Evolutionary conservation across 441 rosid genomes (phyloP).

Genomic region (Sinapis alba): DNA sequence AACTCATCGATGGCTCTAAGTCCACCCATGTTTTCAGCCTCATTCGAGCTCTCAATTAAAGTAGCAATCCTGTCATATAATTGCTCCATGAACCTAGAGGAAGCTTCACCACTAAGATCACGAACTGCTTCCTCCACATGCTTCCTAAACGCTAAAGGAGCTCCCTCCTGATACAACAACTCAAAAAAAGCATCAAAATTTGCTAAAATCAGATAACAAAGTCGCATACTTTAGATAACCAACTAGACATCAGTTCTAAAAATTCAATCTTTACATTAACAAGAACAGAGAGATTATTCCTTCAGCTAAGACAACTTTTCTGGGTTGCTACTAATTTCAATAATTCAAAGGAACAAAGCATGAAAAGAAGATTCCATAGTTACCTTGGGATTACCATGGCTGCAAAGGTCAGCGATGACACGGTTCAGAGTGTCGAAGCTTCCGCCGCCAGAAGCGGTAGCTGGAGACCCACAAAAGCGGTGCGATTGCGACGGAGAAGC

Average conservation of each 20-base stretch:
- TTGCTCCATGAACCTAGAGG: constrained; percentile 88
- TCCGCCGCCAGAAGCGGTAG: constrained; percentile 61
- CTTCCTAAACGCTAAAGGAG: constrained; percentile 76
- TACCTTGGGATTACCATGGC: constrained; percentile 86
- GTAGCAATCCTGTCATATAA: constrained; percentile 71
- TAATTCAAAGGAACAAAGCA: not conserved
- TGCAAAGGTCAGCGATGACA: constrained; percentile 84
- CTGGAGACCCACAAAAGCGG: constrained; percentile 63
- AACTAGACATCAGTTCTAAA: not conserved
- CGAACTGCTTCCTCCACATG: constrained; percentile 89
- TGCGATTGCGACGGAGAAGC: constrained; percentile 73
- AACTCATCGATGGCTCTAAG: constrained; percentile 93
- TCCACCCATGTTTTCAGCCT: constrained; percentile 91
- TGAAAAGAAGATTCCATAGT: constrained; percentile 6
- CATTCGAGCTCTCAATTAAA: constrained; percentile 75
- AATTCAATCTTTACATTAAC: not conserved
- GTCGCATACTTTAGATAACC: constrained; percentile 17
- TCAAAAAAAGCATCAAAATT: constrained; percentile 18
- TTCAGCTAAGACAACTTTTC: not conserved
- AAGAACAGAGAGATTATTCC: constrained; percentile 3
- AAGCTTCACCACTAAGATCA: constrained; percentile 89
- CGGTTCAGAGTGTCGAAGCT: constrained; percentile 83
- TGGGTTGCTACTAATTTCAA: constrained; percentile 12
- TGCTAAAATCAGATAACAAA: constrained; percentile 17
- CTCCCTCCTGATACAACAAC: constrained; percentile 67